These are phyloP conservation scores for Backusella tarrabulga DNA, from an alignment of 192 early-diverging fungal species.

Conservation along the genomic window DNA sequence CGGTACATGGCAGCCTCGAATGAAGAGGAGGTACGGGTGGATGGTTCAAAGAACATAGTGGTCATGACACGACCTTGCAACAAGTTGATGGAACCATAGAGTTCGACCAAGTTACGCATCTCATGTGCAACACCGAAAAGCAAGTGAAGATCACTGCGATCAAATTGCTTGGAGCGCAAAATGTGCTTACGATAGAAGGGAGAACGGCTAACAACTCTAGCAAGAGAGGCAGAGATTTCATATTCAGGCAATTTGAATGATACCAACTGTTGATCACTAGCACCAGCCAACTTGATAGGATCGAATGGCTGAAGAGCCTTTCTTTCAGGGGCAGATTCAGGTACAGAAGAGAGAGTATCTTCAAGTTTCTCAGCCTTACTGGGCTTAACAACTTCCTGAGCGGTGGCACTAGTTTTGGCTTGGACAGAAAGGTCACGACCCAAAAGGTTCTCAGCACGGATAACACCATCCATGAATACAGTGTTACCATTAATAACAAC, in stretches of 20 bases:
- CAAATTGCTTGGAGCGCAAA: constrained; percentile 88
- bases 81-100: constrained; percentile 80
- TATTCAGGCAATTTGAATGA: constrained; percentile 10
- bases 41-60: constrained; percentile 96
- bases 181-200: constrained; percentile 96
- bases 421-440: constrained; percentile 50
- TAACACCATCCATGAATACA: constrained; percentile 80
- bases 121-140: constrained; percentile 96
- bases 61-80: constrained; percentile 90
- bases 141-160: constrained; percentile 89
- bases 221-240: constrained; percentile 34
- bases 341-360: background rate
- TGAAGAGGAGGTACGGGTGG: constrained; percentile 89
- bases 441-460: constrained; percentile 37
- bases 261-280: constrained; percentile 17
- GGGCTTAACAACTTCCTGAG: constrained; percentile 5
- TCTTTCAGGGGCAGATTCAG: constrained; percentile 12
- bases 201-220: constrained; percentile 60
- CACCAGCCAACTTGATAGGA: constrained; percentile 27
- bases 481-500: constrained; percentile 88
- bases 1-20: constrained; percentile 95
- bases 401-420: constrained; percentile 2
- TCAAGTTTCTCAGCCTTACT: background rate
- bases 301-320: constrained; percentile 14
- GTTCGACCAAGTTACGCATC: constrained; percentile 94